Evolutionary conservation across 2,329 filamentous ascomycete species (phyloP).

Genomic region (Aspergillus hortae): DNA sequence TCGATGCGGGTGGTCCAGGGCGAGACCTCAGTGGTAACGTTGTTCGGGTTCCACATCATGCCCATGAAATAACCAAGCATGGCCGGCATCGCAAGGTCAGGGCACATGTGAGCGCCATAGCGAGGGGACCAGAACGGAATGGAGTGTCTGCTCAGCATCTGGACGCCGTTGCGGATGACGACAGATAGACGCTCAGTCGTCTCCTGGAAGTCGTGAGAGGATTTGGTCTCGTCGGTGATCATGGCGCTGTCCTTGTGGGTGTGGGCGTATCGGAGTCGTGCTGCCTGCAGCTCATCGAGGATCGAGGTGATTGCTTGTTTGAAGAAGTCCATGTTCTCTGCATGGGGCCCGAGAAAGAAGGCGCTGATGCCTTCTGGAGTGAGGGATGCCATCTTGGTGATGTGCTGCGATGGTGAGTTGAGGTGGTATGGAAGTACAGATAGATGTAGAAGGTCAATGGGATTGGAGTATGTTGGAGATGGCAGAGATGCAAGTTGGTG

Average conservation of each 20-base stretch:
- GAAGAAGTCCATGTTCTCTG: conserved; percentile 38
- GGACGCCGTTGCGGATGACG: conserved; percentile 34
- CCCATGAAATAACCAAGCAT: conserved; percentile 48
- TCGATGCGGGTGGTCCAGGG: conserved; percentile 46
- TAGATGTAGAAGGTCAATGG: too few relatives aligned
- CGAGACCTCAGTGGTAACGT: conserved; percentile 46
- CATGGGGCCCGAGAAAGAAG: conserved; percentile 7
- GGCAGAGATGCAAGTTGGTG: too few relatives aligned
- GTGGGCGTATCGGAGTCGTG: conserved; percentile 18
- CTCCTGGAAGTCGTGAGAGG: conserved; percentile 10
- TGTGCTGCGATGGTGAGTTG: neutral
- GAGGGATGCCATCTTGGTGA: neutral
- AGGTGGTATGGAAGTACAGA: too few relatives aligned
- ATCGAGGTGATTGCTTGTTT: conserved; percentile 39
- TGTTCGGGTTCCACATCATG: conserved; percentile 52
- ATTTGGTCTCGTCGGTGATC: conserved; percentile 4
- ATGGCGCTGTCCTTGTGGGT: neutral
- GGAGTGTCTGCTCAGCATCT: conserved; percentile 41
- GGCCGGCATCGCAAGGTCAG: conserved; percentile 42
- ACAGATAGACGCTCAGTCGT: conserved; percentile 32
- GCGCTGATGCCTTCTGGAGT: conserved; percentile 6
- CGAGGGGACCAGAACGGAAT: conserved; percentile 45
- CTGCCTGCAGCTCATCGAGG: conserved; percentile 33
- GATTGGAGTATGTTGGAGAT: too few relatives aligned
- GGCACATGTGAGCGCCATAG: conserved; percentile 48